These are phyloP conservation scores for Waitea zeae DNA, from an alignment of 1,284 basidiomycete genomes.

Conservation along the genomic window DNA sequence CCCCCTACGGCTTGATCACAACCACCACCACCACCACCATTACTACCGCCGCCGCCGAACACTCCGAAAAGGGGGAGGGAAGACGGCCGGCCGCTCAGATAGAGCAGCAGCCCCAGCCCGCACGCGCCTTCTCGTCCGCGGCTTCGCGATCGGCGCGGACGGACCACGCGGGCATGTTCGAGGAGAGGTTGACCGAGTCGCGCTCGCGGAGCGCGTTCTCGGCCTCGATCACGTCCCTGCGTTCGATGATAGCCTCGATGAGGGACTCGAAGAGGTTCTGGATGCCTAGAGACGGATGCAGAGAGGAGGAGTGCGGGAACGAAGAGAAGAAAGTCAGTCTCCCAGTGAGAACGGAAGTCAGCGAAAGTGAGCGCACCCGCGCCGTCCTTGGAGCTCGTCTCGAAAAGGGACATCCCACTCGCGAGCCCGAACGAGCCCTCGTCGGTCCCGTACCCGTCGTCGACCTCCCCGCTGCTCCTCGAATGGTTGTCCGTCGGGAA, in stretches of 20 bases:
- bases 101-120: conserved; percentile 46
- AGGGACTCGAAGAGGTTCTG: conserved; percentile 58
- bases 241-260: conserved; percentile 58
- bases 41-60: too few relatives aligned
- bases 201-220: conserved; percentile 64
- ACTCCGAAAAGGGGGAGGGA: too few relatives aligned
- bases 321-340: too few relatives aligned
- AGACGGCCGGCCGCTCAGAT: too few relatives aligned
- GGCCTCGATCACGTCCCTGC: conserved; percentile 59
- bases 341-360: too few relatives aligned
- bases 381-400: conserved; percentile 77
- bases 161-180: conserved; percentile 53
- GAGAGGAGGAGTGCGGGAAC: too few relatives aligned
- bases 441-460: conserved; percentile 30
- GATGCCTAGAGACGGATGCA: conserved; percentile 56
- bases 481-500: conserved; percentile 38
- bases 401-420: conserved; percentile 76
- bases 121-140: conserved; percentile 46
- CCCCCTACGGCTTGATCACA: too few relatives aligned
- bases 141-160: conserved; percentile 69
- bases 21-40: too few relatives aligned
- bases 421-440: conserved; percentile 44
- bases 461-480: conserved; percentile 51
- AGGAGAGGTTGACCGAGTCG: conserved; percentile 61
- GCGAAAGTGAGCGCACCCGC: too few relatives aligned